Conservation (phyloP, 371 early-diverging fungal species). For the Haplosporangium sp. region DNA sequence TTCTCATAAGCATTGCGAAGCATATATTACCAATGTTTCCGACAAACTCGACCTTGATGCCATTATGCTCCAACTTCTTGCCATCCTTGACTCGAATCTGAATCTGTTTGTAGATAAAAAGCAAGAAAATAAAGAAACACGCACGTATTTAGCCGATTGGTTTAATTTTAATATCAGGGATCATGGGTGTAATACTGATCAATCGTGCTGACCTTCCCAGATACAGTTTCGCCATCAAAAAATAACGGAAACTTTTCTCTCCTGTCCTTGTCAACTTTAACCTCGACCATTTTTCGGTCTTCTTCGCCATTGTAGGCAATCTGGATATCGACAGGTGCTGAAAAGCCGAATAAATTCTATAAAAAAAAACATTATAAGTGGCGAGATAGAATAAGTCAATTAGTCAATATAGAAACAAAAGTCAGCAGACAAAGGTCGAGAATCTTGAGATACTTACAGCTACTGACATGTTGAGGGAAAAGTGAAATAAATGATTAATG, state of each 20-base stretch:
- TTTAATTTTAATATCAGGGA: slow-evolving; percentile 8
- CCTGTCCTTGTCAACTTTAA: slow-evolving; percentile 89
- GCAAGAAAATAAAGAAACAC: neutral
- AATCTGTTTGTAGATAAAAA: slow-evolving; percentile 66
- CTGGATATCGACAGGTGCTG: slow-evolving; percentile 90
- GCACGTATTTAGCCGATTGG: neutral
- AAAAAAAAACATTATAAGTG: slow-evolving; percentile 54
- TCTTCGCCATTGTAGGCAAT: slow-evolving; percentile 82
- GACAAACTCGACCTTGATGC: slow-evolving; percentile 97
- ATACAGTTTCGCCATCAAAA: slow-evolving; percentile 95
- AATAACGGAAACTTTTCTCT: slow-evolving; percentile 92
- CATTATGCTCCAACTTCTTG: slow-evolving; percentile 94
- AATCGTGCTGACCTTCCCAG: slow-evolving; percentile 88
- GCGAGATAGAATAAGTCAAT: no score
- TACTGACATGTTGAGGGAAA: slow-evolving; percentile 83
- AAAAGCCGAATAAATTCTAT: slow-evolving; percentile 87
- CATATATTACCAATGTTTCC: slow-evolving; percentile 86
- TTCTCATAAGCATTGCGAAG: no score
- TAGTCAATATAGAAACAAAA: no score
- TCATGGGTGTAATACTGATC: no score
- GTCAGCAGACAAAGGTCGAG: no score
- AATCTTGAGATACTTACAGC: slow-evolving; percentile 57
- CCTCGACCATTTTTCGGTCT: slow-evolving; percentile 85
- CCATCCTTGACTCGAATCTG: slow-evolving; percentile 90
- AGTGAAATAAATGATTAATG: neutral